A percentile compares a stretch with the other conserved stretches of the same genome.
These are phyloP conservation scores for Trichosanthes cucumerina DNA, from an alignment of 306 rosid species.

Conservation along the genomic window DNA sequence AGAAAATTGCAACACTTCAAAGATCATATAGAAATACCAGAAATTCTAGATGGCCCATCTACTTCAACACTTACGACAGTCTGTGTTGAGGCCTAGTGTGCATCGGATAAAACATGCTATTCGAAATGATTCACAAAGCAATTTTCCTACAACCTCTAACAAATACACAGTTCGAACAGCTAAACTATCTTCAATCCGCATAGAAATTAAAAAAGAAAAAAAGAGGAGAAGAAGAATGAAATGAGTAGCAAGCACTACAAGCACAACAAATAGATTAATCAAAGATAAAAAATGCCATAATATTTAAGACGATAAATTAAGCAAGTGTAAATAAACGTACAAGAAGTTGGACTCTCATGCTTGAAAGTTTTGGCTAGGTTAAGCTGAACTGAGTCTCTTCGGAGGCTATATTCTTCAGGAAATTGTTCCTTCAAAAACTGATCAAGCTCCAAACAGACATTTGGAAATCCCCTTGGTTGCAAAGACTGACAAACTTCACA, in stretches of 20 bases:
- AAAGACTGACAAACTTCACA: constrained; percentile 60
- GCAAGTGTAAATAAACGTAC: constrained; percentile 30
- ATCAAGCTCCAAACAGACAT: constrained; percentile 58
- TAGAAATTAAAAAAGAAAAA: not conserved
- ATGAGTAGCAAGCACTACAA: not conserved
- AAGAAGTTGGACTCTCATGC: constrained; percentile 21
- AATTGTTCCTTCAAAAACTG: constrained; percentile 49
- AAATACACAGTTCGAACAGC: not conserved
- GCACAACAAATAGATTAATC: not conserved
- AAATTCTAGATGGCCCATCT: not conserved
- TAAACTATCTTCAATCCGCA: not conserved
- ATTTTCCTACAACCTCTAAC: not conserved
- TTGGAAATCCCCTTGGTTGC: constrained; percentile 63
- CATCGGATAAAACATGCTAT: not conserved
- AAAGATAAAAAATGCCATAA: not conserved
- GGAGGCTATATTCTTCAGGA: constrained; percentile 47
- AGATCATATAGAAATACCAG: not conserved
- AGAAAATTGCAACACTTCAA: not conserved
- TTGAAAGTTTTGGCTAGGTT: constrained; percentile 21
- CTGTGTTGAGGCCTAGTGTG: not conserved
- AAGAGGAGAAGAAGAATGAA: not conserved
- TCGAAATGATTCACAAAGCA: not conserved
- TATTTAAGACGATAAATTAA: not conserved
- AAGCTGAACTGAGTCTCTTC: constrained; percentile 36
- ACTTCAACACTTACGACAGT: not conserved